Evolutionary conservation across 2,329 filamentous ascomycete genomes (phyloP).

Genomic region (Bipolaris bicolor): DNA sequence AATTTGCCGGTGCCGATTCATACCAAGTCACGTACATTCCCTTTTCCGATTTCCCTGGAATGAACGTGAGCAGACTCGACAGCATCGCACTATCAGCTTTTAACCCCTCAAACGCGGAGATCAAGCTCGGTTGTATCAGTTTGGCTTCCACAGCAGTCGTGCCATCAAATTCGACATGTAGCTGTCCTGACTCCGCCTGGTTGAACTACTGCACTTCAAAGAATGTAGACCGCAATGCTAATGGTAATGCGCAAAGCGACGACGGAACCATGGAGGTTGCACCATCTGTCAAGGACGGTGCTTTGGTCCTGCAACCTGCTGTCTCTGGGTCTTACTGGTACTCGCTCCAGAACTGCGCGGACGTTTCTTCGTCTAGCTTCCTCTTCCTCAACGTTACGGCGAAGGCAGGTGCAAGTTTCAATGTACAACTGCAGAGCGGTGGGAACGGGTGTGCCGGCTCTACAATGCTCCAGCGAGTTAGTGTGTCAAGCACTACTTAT

Average conservation of each 20-base stretch:
- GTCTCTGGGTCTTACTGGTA: constrained; percentile 15
- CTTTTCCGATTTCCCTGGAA: constrained; percentile 12
- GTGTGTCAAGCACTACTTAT: constrained; percentile 6
- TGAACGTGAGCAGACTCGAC: constrained; percentile 12
- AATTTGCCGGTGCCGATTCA: background rate
- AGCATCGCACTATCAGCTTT: constrained; percentile 8
- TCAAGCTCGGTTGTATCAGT: constrained; percentile 12
- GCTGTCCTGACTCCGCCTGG: constrained; percentile 8
- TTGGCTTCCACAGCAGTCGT: background rate
- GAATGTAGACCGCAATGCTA: constrained; percentile 1
- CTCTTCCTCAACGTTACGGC: constrained; percentile 14
- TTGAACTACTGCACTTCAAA: constrained; percentile 14
- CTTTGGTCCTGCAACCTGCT: constrained; percentile 8
- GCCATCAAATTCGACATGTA: background rate
- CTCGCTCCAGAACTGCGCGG: constrained; percentile 12
- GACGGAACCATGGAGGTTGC: constrained; percentile 13
- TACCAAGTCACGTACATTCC: constrained; percentile 14
- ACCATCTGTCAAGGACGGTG: constrained; percentile 2
- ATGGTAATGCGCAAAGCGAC: constrained; percentile 11
- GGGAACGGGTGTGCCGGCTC: constrained; percentile 2
- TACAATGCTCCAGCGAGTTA: constrained; percentile 5
- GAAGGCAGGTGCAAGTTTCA: constrained; percentile 7
- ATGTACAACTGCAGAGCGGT: constrained; percentile 14
- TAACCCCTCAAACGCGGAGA: background rate
- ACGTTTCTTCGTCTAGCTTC: background rate